Conservation (phyloP, 352 stramenopile genomes). For the Phytophthora pluvialis region DNA sequence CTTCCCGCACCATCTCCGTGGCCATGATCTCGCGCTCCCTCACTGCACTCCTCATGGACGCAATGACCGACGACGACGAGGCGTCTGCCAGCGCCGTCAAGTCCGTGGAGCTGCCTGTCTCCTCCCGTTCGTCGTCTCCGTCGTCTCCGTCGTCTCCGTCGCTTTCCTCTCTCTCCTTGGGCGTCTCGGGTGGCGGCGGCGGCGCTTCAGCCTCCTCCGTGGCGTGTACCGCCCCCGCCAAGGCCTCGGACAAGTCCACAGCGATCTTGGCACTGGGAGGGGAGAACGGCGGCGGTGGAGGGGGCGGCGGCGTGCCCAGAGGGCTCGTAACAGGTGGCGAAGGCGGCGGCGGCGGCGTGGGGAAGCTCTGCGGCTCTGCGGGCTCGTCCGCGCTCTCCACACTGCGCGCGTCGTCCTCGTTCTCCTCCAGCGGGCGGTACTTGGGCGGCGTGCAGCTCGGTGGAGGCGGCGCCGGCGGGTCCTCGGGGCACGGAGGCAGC, state of each 20-base stretch:
- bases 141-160: slow-evolving; percentile 43
- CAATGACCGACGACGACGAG: slow-evolving; percentile 67
- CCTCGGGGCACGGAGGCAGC: slow-evolving; percentile 75
- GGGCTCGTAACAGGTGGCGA: slow-evolving; percentile 42
- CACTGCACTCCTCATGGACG: slow-evolving; percentile 72
- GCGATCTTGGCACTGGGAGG: slow-evolving; percentile 52
- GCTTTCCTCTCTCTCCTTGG: slow-evolving; percentile 28
- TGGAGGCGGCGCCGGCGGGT: slow-evolving; percentile 62
- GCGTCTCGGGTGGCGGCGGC: neutral
- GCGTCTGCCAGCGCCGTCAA: slow-evolving; percentile 19
- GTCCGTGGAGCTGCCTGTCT: slow-evolving; percentile 1
- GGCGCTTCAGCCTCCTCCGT: neutral
- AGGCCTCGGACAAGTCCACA: slow-evolving; percentile 34
- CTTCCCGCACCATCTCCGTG: slow-evolving; percentile 45
- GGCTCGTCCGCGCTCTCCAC: slow-evolving; percentile 45
- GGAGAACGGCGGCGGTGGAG: slow-evolving; percentile 65
- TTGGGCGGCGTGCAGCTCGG: slow-evolving; percentile 69
- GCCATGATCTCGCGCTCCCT: slow-evolving; percentile 79
- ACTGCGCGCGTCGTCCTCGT: slow-evolving; percentile 56
- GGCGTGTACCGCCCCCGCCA: slow-evolving; percentile 25
- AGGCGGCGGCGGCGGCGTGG: slow-evolving; percentile 54
- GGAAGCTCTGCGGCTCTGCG: slow-evolving; percentile 37
- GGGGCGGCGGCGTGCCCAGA: slow-evolving; percentile 30
- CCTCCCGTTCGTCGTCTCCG: slow-evolving; percentile 38
- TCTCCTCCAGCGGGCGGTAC: slow-evolving; percentile 69